These are phyloP conservation scores for Diplocarpon rosae DNA, from an alignment of 2,329 filamentous ascomycete genomes.

Conservation along the genomic window DNA sequence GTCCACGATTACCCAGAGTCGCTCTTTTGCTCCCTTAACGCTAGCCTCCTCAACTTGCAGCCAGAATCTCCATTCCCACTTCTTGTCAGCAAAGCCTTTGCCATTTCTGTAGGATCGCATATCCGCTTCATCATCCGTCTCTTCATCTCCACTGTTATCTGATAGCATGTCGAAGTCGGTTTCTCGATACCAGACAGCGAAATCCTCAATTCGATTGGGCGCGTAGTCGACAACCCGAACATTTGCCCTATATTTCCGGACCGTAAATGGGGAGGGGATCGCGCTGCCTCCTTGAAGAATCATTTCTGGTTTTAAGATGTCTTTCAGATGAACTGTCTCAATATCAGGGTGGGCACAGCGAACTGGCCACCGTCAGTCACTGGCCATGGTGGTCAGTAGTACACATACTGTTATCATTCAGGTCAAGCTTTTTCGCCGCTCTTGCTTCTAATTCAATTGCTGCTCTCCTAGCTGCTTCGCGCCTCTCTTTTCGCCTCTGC, in stretches of 20 bases:
- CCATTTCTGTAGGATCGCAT: constrained; percentile 13
- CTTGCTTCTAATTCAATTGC: constrained; percentile 26
- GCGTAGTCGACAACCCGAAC: constrained; percentile 77
- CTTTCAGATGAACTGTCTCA: constrained; percentile 13
- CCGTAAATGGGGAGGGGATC: constrained; percentile 56
- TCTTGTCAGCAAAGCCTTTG: constrained; percentile 15
- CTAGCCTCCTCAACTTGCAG: constrained; percentile 64
- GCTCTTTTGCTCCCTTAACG: constrained; percentile 30
- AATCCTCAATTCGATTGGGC: constrained; percentile 60
- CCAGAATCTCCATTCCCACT: constrained; percentile 78
- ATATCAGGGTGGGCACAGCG: constrained; percentile 34
- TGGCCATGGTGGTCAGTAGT: neutral
- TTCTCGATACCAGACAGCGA: constrained; percentile 40
- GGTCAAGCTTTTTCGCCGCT: constrained; percentile 13
- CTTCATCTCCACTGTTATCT: constrained; percentile 28
- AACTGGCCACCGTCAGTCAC: constrained; percentile 29
- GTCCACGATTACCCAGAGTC: constrained; percentile 59
- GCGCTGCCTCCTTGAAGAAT: constrained; percentile 30
- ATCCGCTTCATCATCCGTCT: constrained; percentile 20
- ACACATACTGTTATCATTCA: constrained; percentile 29
- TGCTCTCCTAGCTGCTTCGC: constrained; percentile 22
- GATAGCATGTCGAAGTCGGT: constrained; percentile 41
- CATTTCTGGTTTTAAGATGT: constrained; percentile 33
- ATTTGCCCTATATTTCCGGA: constrained; percentile 55
- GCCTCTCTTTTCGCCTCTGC: constrained; percentile 22